phyloP scores from a whole-genome alignment of 1,284 basidiomycete genomes.

The Bjerkandera adusta region DNA sequence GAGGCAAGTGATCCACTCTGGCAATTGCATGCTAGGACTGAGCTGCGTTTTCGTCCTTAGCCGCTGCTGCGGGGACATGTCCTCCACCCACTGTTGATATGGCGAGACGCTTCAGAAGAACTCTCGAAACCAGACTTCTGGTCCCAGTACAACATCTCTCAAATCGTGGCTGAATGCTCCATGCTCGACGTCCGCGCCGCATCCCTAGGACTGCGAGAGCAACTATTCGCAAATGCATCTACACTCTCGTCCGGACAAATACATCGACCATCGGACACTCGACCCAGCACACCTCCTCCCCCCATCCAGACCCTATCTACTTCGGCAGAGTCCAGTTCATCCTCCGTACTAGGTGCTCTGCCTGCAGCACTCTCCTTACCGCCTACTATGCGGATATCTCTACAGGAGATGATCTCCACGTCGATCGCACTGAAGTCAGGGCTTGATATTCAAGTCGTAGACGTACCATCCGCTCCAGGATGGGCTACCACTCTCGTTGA shows the following conservation, averaged over 20 bases:
- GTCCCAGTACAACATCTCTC: conserved; percentile 61
- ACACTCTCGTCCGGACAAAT: neutral
- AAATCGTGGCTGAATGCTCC: conserved; percentile 69
- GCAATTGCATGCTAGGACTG: too few species aligned
- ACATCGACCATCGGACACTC: neutral
- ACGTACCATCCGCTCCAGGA: conserved; percentile 21
- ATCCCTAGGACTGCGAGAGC: conserved; percentile 39
- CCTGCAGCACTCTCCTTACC: neutral
- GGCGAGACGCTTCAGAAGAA: conserved; percentile 62
- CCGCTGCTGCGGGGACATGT: conserved; percentile 68
- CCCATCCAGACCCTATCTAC: neutral
- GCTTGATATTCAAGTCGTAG: conserved; percentile 54
- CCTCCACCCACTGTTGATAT: conserved; percentile 73
- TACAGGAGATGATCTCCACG: conserved; percentile 69
- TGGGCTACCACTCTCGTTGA: conserved; percentile 23
- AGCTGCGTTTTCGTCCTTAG: conserved; percentile 34
- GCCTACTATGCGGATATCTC: conserved; percentile 43
- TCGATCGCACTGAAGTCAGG: conserved; percentile 70
- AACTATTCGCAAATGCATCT: conserved; percentile 13
- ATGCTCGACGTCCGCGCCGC: conserved; percentile 67
- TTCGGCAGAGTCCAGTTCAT: conserved; percentile 14
- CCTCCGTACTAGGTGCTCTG: conserved; percentile 11
- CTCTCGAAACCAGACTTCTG: conserved; percentile 64
- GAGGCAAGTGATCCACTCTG: conserved; percentile 43
- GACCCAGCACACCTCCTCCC: neutral